A percentile compares a stretch with the other conserved stretches of the same genome.
Conservation (phyloP, 169 alveolate species). For the Eimeria mitis region DNA sequence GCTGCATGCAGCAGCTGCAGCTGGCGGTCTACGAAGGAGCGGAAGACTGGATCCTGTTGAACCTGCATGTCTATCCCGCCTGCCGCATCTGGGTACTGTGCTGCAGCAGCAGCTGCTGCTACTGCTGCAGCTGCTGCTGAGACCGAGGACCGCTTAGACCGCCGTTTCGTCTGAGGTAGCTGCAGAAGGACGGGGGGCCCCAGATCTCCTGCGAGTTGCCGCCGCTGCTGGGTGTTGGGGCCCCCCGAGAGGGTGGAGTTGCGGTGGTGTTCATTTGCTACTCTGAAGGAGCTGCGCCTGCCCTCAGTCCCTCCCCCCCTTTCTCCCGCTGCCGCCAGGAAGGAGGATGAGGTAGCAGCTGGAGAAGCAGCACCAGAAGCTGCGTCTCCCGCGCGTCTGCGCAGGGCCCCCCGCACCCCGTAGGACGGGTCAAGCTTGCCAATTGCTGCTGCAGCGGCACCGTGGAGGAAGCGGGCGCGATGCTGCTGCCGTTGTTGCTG, state of each 20-base stretch:
- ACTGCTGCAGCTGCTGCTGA: conserved; percentile 20
- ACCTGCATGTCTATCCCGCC: background rate
- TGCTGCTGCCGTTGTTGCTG: conserved; percentile 61
- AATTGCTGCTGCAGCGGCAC: conserved; percentile 45
- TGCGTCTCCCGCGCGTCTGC: conserved; percentile 9
- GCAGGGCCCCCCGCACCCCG: conserved; percentile 55
- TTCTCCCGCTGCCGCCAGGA: background rate
- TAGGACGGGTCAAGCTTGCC: conserved; percentile 13
- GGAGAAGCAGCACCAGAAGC: background rate
- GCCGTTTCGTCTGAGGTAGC: conserved; percentile 28
- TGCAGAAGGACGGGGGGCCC: conserved; percentile 46
- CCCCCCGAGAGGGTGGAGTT: background rate
- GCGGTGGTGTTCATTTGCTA: background rate
- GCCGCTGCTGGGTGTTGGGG: background rate
- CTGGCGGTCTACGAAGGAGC: conserved; percentile 71
- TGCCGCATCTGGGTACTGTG: background rate
- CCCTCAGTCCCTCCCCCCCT: conserved; percentile 1
- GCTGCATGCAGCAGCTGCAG: conserved; percentile 67
- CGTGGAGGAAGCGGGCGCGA: conserved; percentile 38
- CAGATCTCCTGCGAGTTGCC: conserved; percentile 56
- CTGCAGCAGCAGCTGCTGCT: background rate
- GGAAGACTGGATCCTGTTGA: conserved; percentile 54
- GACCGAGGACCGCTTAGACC: conserved; percentile 23
- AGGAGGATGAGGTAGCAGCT: background rate
- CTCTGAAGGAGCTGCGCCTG: background rate